Base-by-base conservation (phyloP, 2,329 filamentous ascomycete species). In the Colletotrichum sp. region DNA sequence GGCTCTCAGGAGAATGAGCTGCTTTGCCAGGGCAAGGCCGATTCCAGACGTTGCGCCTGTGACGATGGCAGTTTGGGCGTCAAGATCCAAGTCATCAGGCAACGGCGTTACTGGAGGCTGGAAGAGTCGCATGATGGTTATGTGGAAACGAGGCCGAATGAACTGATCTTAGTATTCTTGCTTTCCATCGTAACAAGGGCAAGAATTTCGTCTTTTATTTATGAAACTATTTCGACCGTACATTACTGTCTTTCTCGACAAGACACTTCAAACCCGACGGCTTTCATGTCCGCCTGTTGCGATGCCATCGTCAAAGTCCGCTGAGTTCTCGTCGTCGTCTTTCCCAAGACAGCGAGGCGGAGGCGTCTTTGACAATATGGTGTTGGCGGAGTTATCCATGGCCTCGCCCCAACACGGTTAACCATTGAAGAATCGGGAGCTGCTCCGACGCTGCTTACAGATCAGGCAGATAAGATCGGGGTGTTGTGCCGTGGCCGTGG, bases 11-110 rank as follows among this genome's bases (percentile, higher is more conserved):
- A 39, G 60, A 27, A 85, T 79, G 3, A 87, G 79, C 64, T 88
- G 84, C 4, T 80, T 79, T 8, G 82, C 81, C 1, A 85, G 80
- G 74, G 86, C 86, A 1, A 85, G 79, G 3, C 87, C 86, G 0
- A 88, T 79, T 2, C 87, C 87, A 4, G 80, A 79, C 68, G 87
- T 88, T 61, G 86, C 81, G n/a, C 87, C 87, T 0, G 86, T 87
- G 48, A 88, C 81, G 28, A 88, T 81, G 66, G 83, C 79, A 1
- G 81, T 83, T 64, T 84, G 78, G 56, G 78, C 79, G 28, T 55
- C 36, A 25, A 81, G 74, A 66, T 81, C 70, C 1, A 70, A 5
- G 56, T 15, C 6, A 12, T 34, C 16, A 13, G 56, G 70, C 3
- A 66, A 64, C 9, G 52, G 48, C 8, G 25, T 60, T 22, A 72